Evolutionary conservation across 2,329 filamentous ascomycete species (phyloP).

Genomic region (Penicillium griseofulvum): DNA sequence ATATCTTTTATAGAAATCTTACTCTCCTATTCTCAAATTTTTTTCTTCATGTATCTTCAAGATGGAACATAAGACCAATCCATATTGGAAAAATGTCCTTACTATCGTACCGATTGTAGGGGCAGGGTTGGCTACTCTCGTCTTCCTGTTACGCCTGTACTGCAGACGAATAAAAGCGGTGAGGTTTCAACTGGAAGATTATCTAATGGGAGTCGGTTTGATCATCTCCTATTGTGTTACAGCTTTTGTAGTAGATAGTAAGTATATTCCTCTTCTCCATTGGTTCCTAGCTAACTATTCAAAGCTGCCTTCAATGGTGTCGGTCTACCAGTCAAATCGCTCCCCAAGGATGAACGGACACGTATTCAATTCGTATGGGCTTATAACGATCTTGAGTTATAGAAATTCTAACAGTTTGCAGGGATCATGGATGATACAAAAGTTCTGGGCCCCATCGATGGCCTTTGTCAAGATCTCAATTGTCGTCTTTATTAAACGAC

Average conservation of each 20-base stretch:
- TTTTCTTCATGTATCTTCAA: neutral
- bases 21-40: too few relatives aligned
- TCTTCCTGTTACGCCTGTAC: constrained; percentile 17
- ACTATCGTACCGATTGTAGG: constrained; percentile 17
- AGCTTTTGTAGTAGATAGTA: constrained; percentile 10
- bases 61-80: neutral
- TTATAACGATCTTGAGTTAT: neutral
- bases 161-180: constrained; percentile 6
- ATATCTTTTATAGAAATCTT: too few relatives aligned
- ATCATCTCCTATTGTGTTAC: constrained; percentile 16
- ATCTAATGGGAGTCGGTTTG: constrained; percentile 17
- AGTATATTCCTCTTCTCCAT: neutral
- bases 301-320: constrained; percentile 15
- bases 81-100: constrained; percentile 15
- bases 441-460: constrained; percentile 19
- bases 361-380: neutral
- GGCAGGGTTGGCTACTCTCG: constrained; percentile 12
- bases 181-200: constrained; percentile 13
- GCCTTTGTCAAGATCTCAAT: constrained; percentile 22
- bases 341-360: neutral
- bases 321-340: neutral
- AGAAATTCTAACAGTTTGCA: neutral
- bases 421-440: constrained; percentile 18
- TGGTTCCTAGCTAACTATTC: neutral
- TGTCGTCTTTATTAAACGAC: constrained; percentile 15